Base-by-base conservation (phyloP, 2,329 filamentous ascomycete species). In the Rhynchosporium graminicola region DNA sequence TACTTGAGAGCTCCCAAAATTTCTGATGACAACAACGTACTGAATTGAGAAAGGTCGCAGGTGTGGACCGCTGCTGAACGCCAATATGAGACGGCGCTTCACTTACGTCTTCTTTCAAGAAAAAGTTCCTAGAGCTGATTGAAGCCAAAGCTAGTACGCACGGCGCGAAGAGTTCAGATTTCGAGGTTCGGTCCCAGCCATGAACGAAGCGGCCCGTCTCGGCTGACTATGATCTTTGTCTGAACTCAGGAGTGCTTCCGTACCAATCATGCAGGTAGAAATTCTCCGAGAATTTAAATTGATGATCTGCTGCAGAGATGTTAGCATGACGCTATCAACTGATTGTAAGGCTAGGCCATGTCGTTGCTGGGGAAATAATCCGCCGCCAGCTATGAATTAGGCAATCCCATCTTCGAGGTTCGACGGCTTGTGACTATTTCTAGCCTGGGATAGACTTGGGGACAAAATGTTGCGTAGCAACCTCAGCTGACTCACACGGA, bases 331-430 rank as follows among this genome's bases (percentile, higher is more conserved):
- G 36, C 50, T 38, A 54, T 54, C 33, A 40, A 40, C 50, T 33
- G 50, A 54, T 54, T 36, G 50, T 54, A n/a, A 33, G 33, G 6
- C 26, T 40, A 54, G 50, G 10, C 6, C 6, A 52, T 36, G n/a
- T 33, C 33, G 50, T 54, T 54, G 50, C 38, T 33, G 20, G 50
- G 50, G 50, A 54, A 54, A 54, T 54, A 54, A n/a, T 20, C 50
- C n/a, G 33, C 31, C 4, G 4, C 26, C 10, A 42, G n/a, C 6
- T 54, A 33, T 28, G n/a, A 10, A 15, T 33, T 54, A 54, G 50
- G 13, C 50, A 40, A 28, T 40, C 40, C 13, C 26, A 20, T 31
- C 50, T 42, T 54, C 50, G 38, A 54, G 50, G n/a, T 28, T 20
- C 26, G 33, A 10, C n/a, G 50, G 4, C n/a, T 40, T 33, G 13